Conservation (phyloP, 2,329 filamentous ascomycete species). For the Aspergillus fumigatiaffinis region DNA sequence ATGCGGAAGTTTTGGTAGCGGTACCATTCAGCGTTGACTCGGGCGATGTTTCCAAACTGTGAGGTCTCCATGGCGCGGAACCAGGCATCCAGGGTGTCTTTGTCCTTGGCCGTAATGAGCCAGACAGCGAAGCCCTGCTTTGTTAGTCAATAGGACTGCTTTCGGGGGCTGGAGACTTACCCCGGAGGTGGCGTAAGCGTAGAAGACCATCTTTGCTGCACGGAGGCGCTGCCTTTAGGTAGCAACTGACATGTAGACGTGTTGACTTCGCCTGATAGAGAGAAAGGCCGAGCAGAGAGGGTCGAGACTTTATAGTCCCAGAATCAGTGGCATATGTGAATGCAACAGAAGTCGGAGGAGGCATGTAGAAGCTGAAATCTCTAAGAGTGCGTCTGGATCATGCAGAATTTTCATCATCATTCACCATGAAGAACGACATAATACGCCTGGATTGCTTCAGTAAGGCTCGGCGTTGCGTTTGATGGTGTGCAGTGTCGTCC, state of each 20-base stretch:
- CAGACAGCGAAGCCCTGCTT: neutral
- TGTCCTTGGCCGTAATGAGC: neutral
- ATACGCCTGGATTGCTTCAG: neutral
- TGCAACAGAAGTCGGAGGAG: neutral
- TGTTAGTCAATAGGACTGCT: neutral
- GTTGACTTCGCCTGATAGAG: too few relatives aligned
- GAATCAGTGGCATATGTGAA: neutral
- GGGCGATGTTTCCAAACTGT: neutral
- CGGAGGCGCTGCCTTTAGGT: neutral
- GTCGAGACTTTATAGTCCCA: neutral
- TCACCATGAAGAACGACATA: neutral
- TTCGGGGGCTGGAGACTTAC: neutral
- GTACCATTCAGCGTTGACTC: neutral
- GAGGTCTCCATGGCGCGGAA: neutral
- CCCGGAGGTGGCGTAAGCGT: neutral
- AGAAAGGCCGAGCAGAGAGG: neutral
- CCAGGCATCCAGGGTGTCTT: neutral
- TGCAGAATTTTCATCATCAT: neutral
- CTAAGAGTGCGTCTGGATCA: neutral
- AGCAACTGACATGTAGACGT: neutral
- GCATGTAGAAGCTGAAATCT: neutral
- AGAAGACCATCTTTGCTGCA: neutral
- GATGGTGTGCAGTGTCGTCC: neutral
- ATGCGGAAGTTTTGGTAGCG: neutral
- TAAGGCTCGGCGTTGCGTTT: neutral